These are phyloP conservation scores for Fraxinus greggii DNA, from an alignment of 305 asterid genomes.

Conservation along the genomic window DNA sequence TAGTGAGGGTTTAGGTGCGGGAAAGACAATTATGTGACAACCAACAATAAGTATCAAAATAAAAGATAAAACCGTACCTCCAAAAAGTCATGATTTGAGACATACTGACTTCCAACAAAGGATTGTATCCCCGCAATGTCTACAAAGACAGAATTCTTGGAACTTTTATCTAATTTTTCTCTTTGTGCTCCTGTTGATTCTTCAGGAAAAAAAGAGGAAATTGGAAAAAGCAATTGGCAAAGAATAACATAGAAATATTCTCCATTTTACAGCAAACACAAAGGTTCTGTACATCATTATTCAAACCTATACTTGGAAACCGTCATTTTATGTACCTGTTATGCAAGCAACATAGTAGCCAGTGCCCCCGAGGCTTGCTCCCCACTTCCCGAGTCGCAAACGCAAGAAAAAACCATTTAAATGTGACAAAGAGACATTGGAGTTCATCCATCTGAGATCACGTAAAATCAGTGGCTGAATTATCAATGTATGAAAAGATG, in stretches of 20 bases:
- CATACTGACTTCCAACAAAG: conserved; percentile 55
- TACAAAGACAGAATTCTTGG: conserved; percentile 47
- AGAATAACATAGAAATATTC: not conserved
- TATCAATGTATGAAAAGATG: not conserved
- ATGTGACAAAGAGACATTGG: conserved; percentile 34
- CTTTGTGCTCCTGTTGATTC: conserved; percentile 32
- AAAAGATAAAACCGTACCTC: conserved; percentile 47
- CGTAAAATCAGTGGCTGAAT: not conserved
- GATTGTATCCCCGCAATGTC: conserved; percentile 63
- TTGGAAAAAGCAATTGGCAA: not conserved
- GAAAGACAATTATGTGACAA: not conserved
- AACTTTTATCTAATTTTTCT: conserved; percentile 30
- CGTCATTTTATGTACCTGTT: conserved; percentile 33
- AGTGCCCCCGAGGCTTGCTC: conserved; percentile 44
- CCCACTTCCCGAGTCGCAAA: conserved; percentile 51
- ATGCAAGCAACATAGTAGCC: conserved; percentile 65
- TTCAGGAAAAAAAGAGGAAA: not conserved
- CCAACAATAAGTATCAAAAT: not conserved
- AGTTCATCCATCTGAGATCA: conserved; percentile 50
- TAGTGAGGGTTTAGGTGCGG: not conserved
- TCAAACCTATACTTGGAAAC: not conserved
- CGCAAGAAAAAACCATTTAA: conserved; percentile 65
- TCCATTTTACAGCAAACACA: not conserved
- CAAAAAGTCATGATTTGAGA: conserved; percentile 75
- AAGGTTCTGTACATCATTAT: not conserved